Percentiles rank a stretch among this genome's conserved stretches.
phyloP scores from a whole-genome alignment of 768 basidiomycete species.

The Collybia sp. region DNA sequence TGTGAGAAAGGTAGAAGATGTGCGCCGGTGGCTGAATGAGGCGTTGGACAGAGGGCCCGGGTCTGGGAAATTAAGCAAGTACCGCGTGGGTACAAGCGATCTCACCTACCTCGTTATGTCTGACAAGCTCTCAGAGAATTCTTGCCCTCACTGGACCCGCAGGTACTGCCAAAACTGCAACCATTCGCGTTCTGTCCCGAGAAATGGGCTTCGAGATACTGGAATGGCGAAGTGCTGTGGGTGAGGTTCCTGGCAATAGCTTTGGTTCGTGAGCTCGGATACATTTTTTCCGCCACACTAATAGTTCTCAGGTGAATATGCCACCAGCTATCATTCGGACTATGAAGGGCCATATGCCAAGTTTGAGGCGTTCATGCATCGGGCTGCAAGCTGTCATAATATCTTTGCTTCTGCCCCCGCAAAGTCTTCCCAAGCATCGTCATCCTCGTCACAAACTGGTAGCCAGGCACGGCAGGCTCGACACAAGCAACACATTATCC shows the following conservation, averaged over 20 bases:
- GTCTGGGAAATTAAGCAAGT: slow-evolving; percentile 60
- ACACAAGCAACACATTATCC: slow-evolving; percentile 53
- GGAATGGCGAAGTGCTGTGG: slow-evolving; percentile 78
- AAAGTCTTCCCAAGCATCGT: slow-evolving; percentile 5
- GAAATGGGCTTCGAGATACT: slow-evolving; percentile 78
- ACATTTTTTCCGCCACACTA: neutral
- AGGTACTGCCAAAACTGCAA: slow-evolving; percentile 88
- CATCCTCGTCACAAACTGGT: slow-evolving; percentile 9
- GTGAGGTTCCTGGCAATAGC: slow-evolving; percentile 33
- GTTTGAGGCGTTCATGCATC: slow-evolving; percentile 71
- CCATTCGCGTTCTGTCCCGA: slow-evolving; percentile 65
- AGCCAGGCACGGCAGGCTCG: slow-evolving; percentile 2
- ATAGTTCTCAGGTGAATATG: neutral
- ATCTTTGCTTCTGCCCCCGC: slow-evolving; percentile 31
- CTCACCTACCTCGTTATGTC: neutral
- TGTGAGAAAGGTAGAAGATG: slow-evolving; percentile 72
- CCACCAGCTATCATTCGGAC: slow-evolving; percentile 17
- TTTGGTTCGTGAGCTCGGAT: slow-evolving; percentile 12
- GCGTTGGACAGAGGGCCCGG: slow-evolving; percentile 66
- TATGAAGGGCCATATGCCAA: slow-evolving; percentile 55
- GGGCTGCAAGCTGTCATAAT: slow-evolving; percentile 56
- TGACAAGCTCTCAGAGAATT: slow-evolving; percentile 53
- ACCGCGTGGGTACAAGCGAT: slow-evolving; percentile 51
- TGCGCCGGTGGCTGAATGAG: slow-evolving; percentile 69
- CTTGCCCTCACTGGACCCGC: slow-evolving; percentile 85